A percentile compares a stretch with the other conserved stretches of the same genome.
Conservation (phyloP, 768 basidiomycete genomes). For the Pleurotus djamor region DNA sequence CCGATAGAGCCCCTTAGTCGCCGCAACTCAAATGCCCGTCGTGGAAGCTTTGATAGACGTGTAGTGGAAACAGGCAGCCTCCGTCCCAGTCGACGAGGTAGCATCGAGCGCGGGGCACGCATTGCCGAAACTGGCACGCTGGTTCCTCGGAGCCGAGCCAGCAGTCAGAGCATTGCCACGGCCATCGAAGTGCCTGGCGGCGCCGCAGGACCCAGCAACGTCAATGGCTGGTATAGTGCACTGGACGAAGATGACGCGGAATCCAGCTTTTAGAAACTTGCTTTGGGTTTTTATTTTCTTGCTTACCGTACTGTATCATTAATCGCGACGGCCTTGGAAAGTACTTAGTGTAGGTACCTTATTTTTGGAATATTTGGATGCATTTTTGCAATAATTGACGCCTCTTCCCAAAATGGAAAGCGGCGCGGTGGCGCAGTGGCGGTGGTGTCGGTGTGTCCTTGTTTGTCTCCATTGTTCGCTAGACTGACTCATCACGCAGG, state of each 20-base stretch:
- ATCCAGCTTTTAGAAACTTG: background rate
- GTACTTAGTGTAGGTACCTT: background rate
- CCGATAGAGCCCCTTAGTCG: conserved; percentile 55
- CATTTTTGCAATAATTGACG: background rate
- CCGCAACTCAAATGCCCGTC: conserved; percentile 42
- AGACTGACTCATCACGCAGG: background rate
- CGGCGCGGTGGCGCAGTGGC: background rate
- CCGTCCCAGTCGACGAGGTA: conserved; percentile 47
- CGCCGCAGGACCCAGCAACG: background rate
- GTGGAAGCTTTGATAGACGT: conserved; percentile 31
- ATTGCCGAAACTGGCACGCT: conserved; percentile 70
- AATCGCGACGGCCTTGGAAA: background rate
- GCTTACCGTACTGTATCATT: background rate
- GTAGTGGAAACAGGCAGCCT: conserved; percentile 29
- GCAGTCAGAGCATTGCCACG: conserved; percentile 37
- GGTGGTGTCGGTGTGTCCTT: background rate
- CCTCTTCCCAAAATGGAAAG: background rate
- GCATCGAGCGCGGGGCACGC: conserved; percentile 62
- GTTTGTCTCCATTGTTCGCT: background rate
- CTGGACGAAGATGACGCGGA: background rate
- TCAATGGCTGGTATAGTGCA: conserved; percentile 1
- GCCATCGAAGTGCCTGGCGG: conserved; percentile 27
- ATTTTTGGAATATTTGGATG: background rate
- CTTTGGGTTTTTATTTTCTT: background rate
- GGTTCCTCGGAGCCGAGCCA: conserved; percentile 44